phyloP scores from a whole-genome alignment of 805 yeast species.

The Phaffomyces thermotolerans region DNA sequence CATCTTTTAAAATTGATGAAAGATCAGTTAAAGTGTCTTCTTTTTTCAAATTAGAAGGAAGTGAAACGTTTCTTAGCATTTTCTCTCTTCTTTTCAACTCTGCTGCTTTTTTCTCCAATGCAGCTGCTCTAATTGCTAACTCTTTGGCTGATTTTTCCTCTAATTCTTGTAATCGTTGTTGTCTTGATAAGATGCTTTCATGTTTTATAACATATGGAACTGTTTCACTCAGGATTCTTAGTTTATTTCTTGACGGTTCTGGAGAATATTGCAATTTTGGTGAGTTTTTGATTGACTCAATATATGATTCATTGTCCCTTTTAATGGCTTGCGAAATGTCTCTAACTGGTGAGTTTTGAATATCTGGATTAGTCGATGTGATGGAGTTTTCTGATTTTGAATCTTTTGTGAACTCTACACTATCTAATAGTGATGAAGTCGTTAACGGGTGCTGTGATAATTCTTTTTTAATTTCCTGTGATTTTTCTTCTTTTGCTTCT shows the following conservation, averaged over 20 bases:
- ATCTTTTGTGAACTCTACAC: constrained; percentile 1
- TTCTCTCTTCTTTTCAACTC: constrained; percentile 58
- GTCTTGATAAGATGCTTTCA: constrained; percentile 66
- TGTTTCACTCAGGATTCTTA: constrained; percentile 74
- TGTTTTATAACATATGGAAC: constrained; percentile 80
- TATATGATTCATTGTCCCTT: constrained; percentile 31
- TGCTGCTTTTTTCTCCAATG: constrained; percentile 65
- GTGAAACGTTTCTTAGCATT: constrained; percentile 30
- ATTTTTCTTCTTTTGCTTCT: constrained; percentile 2
- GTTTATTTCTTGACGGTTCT: constrained; percentile 47
- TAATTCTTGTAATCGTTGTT: constrained; percentile 70
- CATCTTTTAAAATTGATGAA: constrained; percentile 33
- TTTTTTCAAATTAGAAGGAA: constrained; percentile 29
- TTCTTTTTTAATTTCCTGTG: no score
- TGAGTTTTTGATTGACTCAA: constrained; percentile 29
- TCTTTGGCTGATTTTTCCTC: constrained; percentile 75
- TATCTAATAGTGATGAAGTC: constrained; percentile 1
- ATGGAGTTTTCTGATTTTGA: constrained; percentile 2
- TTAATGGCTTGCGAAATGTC: constrained; percentile 30
- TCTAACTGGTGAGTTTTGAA: constrained; percentile 30
- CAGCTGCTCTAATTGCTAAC: constrained; percentile 65
- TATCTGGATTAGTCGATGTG: constrained; percentile 14
- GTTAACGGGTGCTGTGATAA: constrained; percentile 4
- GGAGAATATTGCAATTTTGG: constrained; percentile 26
- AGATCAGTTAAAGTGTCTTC: constrained; percentile 51